A percentile compares a stretch with the other conserved stretches of the same genome.
phyloP scores from a whole-genome alignment of 148 eudicot genomes.

The Rhododendron ferrugineum region DNA sequence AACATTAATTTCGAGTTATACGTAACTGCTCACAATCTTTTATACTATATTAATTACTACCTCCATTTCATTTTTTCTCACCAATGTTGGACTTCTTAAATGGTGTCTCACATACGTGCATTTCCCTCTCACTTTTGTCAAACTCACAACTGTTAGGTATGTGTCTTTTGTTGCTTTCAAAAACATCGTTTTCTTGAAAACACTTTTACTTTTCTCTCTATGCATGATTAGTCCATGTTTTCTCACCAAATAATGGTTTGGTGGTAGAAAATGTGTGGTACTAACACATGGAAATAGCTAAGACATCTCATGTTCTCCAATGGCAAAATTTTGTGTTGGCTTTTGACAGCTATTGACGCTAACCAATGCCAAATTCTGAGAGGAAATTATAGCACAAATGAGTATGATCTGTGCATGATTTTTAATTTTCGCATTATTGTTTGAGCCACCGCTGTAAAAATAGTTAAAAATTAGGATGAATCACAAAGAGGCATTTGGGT shows the following conservation, averaged over 20 bases:
- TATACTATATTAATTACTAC: too few relatives aligned
- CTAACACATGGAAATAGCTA: neutral
- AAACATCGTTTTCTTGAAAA: constrained; percentile 2
- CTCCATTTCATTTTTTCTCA: neutral
- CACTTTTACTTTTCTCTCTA: neutral
- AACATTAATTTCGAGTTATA: too few relatives aligned
- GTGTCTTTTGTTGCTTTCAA: neutral
- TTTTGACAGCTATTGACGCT: neutral
- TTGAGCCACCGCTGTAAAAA: too few relatives aligned
- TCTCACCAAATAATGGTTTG: neutral
- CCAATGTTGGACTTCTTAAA: neutral
- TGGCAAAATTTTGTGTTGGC: neutral
- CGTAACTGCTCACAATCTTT: too few relatives aligned
- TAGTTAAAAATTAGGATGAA: too few relatives aligned
- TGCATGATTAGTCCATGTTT: neutral
- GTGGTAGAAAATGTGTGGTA: neutral
- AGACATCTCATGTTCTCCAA: neutral
- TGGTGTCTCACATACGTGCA: neutral
- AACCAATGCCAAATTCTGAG: neutral
- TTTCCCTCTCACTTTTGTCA: neutral
- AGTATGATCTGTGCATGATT: neutral
- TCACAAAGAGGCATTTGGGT: too few relatives aligned
- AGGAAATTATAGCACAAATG: neutral
- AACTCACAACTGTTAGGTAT: neutral
- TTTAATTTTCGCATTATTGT: neutral